Conservation (phyloP, 2,329 filamentous ascomycete species). For the Apiospora kogelbergensis region DNA sequence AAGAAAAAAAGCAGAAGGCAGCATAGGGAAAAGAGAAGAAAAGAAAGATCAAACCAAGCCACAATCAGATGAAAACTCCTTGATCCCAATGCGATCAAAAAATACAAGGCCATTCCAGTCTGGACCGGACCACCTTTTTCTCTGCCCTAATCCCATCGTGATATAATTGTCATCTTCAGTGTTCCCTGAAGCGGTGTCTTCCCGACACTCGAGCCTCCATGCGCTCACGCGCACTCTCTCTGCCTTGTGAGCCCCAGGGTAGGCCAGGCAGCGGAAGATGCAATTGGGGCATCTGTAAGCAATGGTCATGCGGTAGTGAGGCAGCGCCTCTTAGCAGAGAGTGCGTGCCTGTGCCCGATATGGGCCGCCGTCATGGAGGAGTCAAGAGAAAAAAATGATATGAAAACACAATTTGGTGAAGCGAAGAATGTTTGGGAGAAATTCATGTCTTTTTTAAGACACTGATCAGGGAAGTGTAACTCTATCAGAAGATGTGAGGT, state of each 20-base stretch:
- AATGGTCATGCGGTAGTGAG: neutral
- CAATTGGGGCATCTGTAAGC: neutral
- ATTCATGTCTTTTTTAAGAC: conserved; percentile 24
- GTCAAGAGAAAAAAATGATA: conserved; percentile 20
- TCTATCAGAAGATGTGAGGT: conserved; percentile 38
- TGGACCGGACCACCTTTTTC: conserved; percentile 11
- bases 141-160: neutral
- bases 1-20: neutral
- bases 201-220: neutral
- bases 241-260: neutral
- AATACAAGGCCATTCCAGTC: conserved; percentile 22
- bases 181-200: neutral
- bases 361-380: neutral
- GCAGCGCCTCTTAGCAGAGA: conserved; percentile 6
- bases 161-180: neutral
- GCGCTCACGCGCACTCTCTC: neutral
- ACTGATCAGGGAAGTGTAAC: conserved; percentile 28
- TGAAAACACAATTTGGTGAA: conserved; percentile 20
- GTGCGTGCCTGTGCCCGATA: neutral
- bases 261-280: neutral
- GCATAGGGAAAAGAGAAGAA: neutral
- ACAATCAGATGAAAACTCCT: neutral
- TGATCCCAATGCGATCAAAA: conserved; percentile 21
- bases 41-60: conserved; percentile 17
- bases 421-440: conserved; percentile 20